A percentile compares a stretch with the other conserved stretches of the same genome.
Conservation (phyloP, 768 basidiomycete species). For the Pisolithus orientalis region DNA sequence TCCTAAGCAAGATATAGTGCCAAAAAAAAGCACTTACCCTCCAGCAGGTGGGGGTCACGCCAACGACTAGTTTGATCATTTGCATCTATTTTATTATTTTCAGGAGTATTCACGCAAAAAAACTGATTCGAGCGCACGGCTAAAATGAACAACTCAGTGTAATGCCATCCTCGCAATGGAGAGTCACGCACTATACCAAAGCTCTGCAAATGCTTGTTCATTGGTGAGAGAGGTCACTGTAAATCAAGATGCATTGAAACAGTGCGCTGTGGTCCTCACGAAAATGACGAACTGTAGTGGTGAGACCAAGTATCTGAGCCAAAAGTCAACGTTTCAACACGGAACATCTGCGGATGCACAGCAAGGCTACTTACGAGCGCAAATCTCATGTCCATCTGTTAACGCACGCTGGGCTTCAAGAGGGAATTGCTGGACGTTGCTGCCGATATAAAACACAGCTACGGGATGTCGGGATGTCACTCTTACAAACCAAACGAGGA, state of each 20-base stretch:
- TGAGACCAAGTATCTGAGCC: constrained; percentile 27
- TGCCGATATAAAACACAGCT: constrained; percentile 63
- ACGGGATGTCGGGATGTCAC: not conserved
- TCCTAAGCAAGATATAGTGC: not conserved
- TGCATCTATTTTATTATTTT: constrained; percentile 31
- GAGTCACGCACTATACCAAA: constrained; percentile 56
- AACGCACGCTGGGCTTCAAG: constrained; percentile 48
- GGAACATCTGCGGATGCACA: not conserved
- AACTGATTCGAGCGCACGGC: constrained; percentile 16
- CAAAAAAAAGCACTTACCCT: constrained; percentile 30
- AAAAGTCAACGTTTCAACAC: not conserved
- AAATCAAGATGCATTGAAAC: not conserved
- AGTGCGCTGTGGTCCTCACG: not conserved
- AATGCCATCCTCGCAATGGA: not conserved
- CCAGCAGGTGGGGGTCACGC: constrained; percentile 58
- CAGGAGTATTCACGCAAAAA: not conserved
- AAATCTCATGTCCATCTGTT: constrained; percentile 55
- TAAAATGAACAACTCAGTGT: constrained; percentile 3
- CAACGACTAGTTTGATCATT: constrained; percentile 48
- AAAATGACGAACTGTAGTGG: constrained; percentile 38
- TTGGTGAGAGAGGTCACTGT: constrained; percentile 56
- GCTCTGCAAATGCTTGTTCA: constrained; percentile 66
- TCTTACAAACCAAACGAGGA: not conserved
- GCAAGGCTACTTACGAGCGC: constrained; percentile 42
- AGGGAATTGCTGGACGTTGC: constrained; percentile 51